Base-by-base conservation (phyloP, 2,329 filamentous ascomycete species). In the Fusarium sp. region DNA sequence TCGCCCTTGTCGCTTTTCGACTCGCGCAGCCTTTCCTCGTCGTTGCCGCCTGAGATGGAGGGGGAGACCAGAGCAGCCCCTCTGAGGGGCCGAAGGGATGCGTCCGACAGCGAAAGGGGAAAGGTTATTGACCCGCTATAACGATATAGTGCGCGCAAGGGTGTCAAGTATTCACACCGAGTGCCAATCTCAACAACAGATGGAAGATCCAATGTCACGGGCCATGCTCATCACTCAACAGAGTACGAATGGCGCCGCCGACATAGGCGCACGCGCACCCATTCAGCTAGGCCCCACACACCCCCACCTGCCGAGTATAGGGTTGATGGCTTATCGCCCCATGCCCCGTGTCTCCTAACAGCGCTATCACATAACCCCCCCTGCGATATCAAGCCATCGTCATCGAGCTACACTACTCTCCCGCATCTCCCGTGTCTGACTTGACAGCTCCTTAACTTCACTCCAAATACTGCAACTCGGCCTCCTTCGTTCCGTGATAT, bases 361-460 rank as follows among this genome's bases (percentile, higher is more conserved):
- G 34, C 24, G 56, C 66, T 71, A 50, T 71, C 68, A 62, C 64
- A 67, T 71, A 64, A 67, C 59, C 72, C 69, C 34, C 58, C 57
- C 62, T 60, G 37, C 42, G 58, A 67, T 54, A 69, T 73, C 71
- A 74, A 75, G 65, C 72, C 67, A 76, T 71, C 76, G 70, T 78
- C 75, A 76, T 78, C 64, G 60, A 69, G 64, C 58, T 68, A 61
- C 56, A 67, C 60, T 56, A 69, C 34, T 67, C 66, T 69, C 56
- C 66, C 63, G 45, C 72, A 56, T 57, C 61, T 60, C 62, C 57
- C 65, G 47, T 67, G 47, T 54, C 56, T 29, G 37, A 37, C 29
- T 40, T 59, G 40, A 52, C 62, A 58, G 24, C 57, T 60, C 62
- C 64, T 54, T 35, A 67, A 62, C 50, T 40, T 66, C 45, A 62